Evolutionary conservation across 2,329 filamentous ascomycete genomes (phyloP), one percentile per base, ranked within the genome.

Genomic region (Helminthosporium solani): DNA sequence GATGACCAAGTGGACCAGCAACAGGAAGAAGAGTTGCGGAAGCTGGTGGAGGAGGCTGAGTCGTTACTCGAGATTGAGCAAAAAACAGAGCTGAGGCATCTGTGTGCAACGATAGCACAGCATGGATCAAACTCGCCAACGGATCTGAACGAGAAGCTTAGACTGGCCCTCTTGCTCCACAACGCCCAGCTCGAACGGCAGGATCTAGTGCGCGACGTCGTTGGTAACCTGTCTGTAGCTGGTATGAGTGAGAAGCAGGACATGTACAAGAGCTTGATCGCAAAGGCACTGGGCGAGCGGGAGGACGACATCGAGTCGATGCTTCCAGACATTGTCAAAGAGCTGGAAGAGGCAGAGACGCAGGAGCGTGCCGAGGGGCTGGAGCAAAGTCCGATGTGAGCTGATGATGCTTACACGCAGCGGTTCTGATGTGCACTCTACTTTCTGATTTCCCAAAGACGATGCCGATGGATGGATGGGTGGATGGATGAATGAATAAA

Each of bases 231-330:
- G 36, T 81, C 81, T 35, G 78, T 84, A 52, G 84, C 87, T 9
- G 87, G 87, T 33, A 83, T 85, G 30, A 83, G 85, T 28, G 85
- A 88, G 66, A 84, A 84, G 64, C 87, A 87, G 54, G 84, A 85
- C 56, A 83, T 85, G 65, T 92, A 91, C 67, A 79, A 86, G 50
- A 79, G 79, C 44, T 75, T 90, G 23, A 80, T 90, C 25, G 81
- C 81, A 48, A 80, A 80, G 49, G 88, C 87, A 48, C 73, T 90
- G 21, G 84, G 85, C 20, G 78, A 84, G 14, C 78, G 81, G 55
- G 85, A 87, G 46, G 84, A 87, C 54, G 84, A 82, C 53, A 78
- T 90, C 28, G 86, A 90, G 64, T 75, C 77, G 35, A 84, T 78
- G 72, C 53, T 78, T 57, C 74, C 75, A 1, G 76, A 78, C 45